Evolutionary conservation across 805 yeast species (phyloP), one percentile per base, ranked within the genome.

Genomic region (Candida xyloterini): DNA sequence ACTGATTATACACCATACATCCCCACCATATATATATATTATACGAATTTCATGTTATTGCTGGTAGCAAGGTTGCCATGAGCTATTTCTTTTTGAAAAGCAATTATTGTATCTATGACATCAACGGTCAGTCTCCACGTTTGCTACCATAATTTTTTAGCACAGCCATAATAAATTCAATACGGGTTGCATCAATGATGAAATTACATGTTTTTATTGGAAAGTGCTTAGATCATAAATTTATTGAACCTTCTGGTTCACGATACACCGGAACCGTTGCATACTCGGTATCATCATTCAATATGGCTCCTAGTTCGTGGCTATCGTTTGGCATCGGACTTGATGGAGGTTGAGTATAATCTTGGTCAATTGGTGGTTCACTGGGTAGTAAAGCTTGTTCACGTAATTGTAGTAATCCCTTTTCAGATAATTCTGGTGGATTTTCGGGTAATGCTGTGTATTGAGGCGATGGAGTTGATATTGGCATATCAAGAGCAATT

Each of bases 371-470:
- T 23, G 10, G 50, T 16, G 79, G 79, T 27, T 67, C 82, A 2
- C 87, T 79, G 0, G 91, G 90, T 15, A 81, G 52, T 29, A 83
- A 62, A 5, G 83, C 73, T 32, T 73, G 71, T 55, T 82, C 90
- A 33, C 70, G 70, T 4, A 68, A 59, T 42, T 70, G 63, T 50
- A 81, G 57, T 11, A 70, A 52, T 44, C 81, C 82, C 55, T 84
- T 83, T 43, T 83, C 91, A 1, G 78, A 56, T 25, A 73, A 33
- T n/a, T 53, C 50, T 9, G 36, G 15, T 2, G 40, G 13, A 25
- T 18, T 24, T 18, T 47, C 43, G 7, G 48, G 42, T 5, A 46
- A 27, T 7, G 50, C 21, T 3, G 44, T 25, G 24, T 44, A 42
- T 16, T 44, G 43, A 13, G 27, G 40, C 27, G 42, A 33, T 9